A percentile compares a stretch with the other conserved stretches of the same genome.
phyloP scores from a whole-genome alignment of 2,329 filamentous ascomycete genomes.

The Trichoderma asperellum region DNA sequence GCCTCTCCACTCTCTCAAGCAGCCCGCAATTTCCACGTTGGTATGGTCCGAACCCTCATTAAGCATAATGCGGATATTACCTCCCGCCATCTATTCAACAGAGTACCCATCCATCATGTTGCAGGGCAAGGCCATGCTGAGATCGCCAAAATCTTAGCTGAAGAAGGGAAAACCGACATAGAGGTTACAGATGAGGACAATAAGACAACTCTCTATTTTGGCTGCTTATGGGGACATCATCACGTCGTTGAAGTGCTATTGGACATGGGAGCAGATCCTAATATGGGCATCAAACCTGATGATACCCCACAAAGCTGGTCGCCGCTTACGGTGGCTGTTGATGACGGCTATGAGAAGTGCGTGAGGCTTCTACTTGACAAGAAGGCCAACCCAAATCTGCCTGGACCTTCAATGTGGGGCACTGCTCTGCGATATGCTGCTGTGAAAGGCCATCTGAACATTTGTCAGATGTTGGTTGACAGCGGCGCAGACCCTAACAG shows the following conservation, averaged over 20 bases:
- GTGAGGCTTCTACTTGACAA: slow-evolving; percentile 30
- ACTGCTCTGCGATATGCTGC: slow-evolving; percentile 27
- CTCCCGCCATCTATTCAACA: background rate
- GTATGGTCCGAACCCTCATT: slow-evolving; percentile 20
- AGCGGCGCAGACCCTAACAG: slow-evolving; percentile 33
- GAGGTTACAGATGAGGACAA: slow-evolving; percentile 23
- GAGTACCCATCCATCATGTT: slow-evolving; percentile 25
- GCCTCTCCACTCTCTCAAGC: slow-evolving; percentile 26
- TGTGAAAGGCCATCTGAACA: slow-evolving; percentile 22
- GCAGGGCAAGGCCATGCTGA: slow-evolving; percentile 23
- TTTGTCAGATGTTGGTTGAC: slow-evolving; percentile 28
- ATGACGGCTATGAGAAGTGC: slow-evolving; percentile 28
- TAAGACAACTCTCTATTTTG: slow-evolving; percentile 27
- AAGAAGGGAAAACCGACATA: slow-evolving; percentile 26
- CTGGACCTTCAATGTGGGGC: slow-evolving; percentile 2
- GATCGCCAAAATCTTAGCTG: slow-evolving; percentile 26
- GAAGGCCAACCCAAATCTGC: slow-evolving; percentile 24
- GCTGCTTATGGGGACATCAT: slow-evolving; percentile 27
- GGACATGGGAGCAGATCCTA: slow-evolving; percentile 26
- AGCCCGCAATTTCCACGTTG: slow-evolving; percentile 25
- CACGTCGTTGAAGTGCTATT: slow-evolving; percentile 18
- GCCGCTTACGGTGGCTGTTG: slow-evolving; percentile 25
- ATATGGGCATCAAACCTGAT: slow-evolving; percentile 28
- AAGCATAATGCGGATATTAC: slow-evolving; percentile 23
- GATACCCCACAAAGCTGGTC: slow-evolving; percentile 18